Percentiles rank a stretch among this genome's conserved stretches.
These are phyloP conservation scores for Erythrophleum fordii DNA, from an alignment of 306 rosid genomes.

Conservation along the genomic window DNA sequence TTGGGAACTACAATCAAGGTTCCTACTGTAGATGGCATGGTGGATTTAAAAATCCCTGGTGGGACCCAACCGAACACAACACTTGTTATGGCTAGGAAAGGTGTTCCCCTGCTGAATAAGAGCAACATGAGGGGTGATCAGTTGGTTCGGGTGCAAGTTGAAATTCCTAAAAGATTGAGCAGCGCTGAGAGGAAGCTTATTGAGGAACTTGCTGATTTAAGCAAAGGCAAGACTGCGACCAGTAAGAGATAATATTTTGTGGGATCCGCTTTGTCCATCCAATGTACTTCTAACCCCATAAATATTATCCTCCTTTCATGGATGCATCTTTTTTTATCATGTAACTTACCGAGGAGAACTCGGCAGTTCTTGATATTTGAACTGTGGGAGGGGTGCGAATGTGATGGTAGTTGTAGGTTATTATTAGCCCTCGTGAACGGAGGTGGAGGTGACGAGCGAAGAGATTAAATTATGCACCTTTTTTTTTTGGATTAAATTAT, in stretches of 20 bases:
- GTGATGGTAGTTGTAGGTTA: slow-evolving; percentile 28
- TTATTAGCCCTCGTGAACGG: slow-evolving; percentile 24
- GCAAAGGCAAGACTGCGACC: slow-evolving; percentile 77
- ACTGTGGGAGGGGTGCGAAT: slow-evolving; percentile 10
- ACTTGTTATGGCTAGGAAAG: slow-evolving; percentile 97
- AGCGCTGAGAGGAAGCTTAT: slow-evolving; percentile 83
- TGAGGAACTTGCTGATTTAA: slow-evolving; percentile 86
- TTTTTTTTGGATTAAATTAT: slow-evolving; percentile 29
- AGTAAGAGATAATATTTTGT: slow-evolving; percentile 37
- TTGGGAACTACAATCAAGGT: slow-evolving; percentile 88
- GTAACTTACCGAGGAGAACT: slow-evolving; percentile 11
- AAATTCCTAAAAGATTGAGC: slow-evolving; percentile 88
- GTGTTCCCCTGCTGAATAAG: slow-evolving; percentile 88
- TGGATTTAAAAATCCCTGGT: slow-evolving; percentile 50
- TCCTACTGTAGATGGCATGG: slow-evolving; percentile 91
- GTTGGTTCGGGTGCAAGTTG: slow-evolving; percentile 95
- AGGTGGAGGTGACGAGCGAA: slow-evolving; percentile 15
- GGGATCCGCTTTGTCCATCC: slow-evolving; percentile 32
- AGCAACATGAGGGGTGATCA: slow-evolving; percentile 96
- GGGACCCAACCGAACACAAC: slow-evolving; percentile 97
- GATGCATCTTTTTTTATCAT: slow-evolving; percentile 30
- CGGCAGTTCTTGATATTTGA: slow-evolving; percentile 13
- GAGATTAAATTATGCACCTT: slow-evolving; percentile 6
- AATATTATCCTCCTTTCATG: slow-evolving; percentile 27
- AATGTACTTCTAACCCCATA: slow-evolving; percentile 7